Percentiles rank a stretch among this genome's conserved stretches.
Evolutionary conservation across 225 moss, liverwort and hornwort genomes (phyloP).

Genomic region (Bryoerythrophyllum caledonicum): DNA sequence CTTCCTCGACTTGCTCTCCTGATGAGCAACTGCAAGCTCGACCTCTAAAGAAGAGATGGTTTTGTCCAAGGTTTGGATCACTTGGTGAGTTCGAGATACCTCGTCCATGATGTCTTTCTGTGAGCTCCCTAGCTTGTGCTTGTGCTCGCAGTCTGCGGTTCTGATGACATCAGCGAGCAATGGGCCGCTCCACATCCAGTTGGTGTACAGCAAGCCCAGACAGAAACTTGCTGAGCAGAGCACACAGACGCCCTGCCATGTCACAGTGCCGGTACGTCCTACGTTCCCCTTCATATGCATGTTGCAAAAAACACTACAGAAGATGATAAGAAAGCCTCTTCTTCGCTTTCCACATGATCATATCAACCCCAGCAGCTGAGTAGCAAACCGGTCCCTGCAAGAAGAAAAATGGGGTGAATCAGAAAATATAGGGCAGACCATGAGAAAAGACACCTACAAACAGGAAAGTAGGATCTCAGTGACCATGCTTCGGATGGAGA

Average conservation of each 20-base stretch:
- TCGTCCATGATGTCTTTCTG: constrained; percentile 50
- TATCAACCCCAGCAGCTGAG: constrained; percentile 13
- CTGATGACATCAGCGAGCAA: constrained; percentile 37
- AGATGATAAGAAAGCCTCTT: background rate
- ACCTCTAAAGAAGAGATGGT: constrained; percentile 83
- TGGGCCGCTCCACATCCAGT: constrained; percentile 75
- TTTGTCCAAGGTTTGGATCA: constrained; percentile 79
- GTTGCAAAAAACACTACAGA: background rate
- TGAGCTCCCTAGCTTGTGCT: constrained; percentile 58
- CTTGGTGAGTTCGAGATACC: constrained; percentile 71
- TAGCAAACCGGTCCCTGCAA: background rate
- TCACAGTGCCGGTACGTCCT: constrained; percentile 38
- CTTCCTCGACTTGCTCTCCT: constrained; percentile 44
- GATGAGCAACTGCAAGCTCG: constrained; percentile 66
- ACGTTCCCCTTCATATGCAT: constrained; percentile 51
- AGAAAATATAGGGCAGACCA: background rate
- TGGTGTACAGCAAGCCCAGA: constrained; percentile 77
- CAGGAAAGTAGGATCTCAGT: background rate
- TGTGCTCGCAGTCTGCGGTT: constrained; percentile 56
- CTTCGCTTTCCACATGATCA: constrained; percentile 11
- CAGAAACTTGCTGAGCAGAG: constrained; percentile 82
- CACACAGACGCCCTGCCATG: constrained; percentile 78
- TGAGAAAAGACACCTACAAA: background rate
- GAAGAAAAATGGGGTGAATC: constrained; percentile 9
- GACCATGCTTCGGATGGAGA: background rate